Conservation (phyloP, 345 rosid genomes). For the Melaleuca quinquenervia region DNA sequence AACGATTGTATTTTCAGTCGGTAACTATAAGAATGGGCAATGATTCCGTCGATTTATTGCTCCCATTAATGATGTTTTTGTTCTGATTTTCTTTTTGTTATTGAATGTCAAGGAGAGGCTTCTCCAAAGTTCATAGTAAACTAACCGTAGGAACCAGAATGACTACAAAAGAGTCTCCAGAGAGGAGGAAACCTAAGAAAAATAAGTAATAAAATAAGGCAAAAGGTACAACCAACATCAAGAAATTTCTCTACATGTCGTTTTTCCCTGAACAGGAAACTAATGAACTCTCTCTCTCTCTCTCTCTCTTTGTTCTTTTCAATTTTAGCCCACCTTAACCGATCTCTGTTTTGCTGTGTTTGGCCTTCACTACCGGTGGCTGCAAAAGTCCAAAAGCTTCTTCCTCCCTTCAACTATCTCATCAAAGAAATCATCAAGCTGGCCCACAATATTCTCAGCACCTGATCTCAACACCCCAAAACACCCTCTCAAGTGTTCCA, state of each 20-base stretch:
- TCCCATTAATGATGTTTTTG: not conserved
- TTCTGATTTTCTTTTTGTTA: not conserved
- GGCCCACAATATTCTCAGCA: conserved; percentile 53
- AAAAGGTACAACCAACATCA: not conserved
- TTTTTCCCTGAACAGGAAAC: not conserved
- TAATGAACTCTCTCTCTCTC: not conserved
- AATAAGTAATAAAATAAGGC: not conserved
- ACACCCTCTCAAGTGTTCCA: conserved; percentile 47
- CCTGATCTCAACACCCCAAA: conserved; percentile 73
- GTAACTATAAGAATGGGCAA: not conserved
- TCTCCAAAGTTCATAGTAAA: not conserved
- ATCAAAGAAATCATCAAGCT: conserved; percentile 93
- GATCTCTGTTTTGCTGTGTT: not conserved
- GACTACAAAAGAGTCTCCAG: not conserved
- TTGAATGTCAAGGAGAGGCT: not conserved
- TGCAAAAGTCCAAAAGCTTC: conserved; percentile 91
- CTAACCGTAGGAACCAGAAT: not conserved
- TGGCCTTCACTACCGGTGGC: conserved; percentile 38
- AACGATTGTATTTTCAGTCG: not conserved
- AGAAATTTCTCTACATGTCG: not conserved
- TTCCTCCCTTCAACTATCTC: conserved; percentile 98
- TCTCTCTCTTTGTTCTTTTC: not conserved
- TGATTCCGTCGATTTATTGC: not conserved
- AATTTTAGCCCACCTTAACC: not conserved
- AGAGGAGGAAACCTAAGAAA: not conserved